phyloP scores from a whole-genome alignment of 768 basidiomycete genomes.

The Leccinum arenicola region DNA sequence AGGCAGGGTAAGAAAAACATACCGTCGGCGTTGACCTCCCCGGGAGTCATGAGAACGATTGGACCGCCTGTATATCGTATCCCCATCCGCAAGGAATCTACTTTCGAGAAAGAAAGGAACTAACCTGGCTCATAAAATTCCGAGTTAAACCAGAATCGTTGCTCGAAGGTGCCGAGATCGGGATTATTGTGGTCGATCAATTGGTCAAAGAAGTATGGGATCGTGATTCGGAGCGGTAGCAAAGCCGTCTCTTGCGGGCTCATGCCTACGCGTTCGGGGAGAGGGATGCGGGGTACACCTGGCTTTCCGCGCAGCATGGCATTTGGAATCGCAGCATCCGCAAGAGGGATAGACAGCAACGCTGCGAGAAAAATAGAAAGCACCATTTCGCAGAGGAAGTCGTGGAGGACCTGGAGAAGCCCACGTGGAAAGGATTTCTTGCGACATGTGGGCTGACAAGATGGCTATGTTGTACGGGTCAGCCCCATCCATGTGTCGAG shows the following conservation, averaged over 20 bases:
- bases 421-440: background rate
- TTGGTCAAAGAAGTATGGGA: slow-evolving; percentile 32
- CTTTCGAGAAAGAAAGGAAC: background rate
- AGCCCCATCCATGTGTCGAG: background rate
- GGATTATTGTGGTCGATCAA: slow-evolving; percentile 49
- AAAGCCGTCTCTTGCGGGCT: slow-evolving; percentile 24
- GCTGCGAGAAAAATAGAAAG: slow-evolving; percentile 3
- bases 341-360: slow-evolving; percentile 11
- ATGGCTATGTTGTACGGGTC: background rate
- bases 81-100: background rate
- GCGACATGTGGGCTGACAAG: background rate
- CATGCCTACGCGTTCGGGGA: slow-evolving; percentile 8
- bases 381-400: background rate
- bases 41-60: slow-evolving; percentile 49
- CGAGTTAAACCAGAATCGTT: slow-evolving; percentile 69
- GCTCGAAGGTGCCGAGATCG: slow-evolving; percentile 68
- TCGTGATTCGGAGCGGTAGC: slow-evolving; percentile 22
- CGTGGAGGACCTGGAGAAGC: background rate
- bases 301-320: slow-evolving; percentile 24
- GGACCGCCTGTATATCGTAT: slow-evolving; percentile 20
- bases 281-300: slow-evolving; percentile 13
- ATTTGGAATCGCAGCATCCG: slow-evolving; percentile 19
- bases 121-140: slow-evolving; percentile 60
- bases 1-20: background rate
- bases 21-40: slow-evolving; percentile 58